Base-by-base conservation (phyloP, 345 rosid species). In the Euclidium syriacum region DNA sequence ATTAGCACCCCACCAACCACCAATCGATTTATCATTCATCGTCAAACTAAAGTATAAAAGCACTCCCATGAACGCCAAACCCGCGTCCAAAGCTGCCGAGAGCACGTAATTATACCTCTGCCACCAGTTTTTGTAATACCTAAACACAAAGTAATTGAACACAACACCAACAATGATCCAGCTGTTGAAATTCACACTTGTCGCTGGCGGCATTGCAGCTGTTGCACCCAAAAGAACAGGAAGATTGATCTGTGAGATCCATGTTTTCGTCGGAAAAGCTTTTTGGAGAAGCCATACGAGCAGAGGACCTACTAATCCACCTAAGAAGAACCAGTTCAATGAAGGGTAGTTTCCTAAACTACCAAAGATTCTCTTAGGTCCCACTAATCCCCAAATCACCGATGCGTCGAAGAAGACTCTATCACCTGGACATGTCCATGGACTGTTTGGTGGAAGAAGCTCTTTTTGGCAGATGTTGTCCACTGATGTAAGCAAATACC, bases 361-460 rank as follows among this genome's bases (percentile, higher is more conserved):
- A 12, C 88, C 83, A 11, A 83, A 83, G 58, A 83, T 83, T 33
- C 82, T 68, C 34, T 20, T 74, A 0, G 85, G 84, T 68, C 88
- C 88, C 2, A 83, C 78, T 41, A 77, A 56, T 58, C 83, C 85
- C 88, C 85, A 79, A 24, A 83, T 66, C 43, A 80, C 83, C 2
- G 83, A 83, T 23, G 88, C 85, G 61, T 83, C 88, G 15, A 64
- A 83, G 79, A 79, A 79, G 2, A 81, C 83, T 6, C 78, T 72
- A 54, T 83, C 85, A 1, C 73, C 29, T 1, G 85, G 88, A 65
- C 85, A 81, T 36, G 83, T 79, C 85, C 88, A 80, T 8, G 85
- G 82, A 69, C 85, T 79, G 70, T 79, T 71, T 5, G 78, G 72
- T 20, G 88, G 85, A 20, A 83, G 88, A 2, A 77, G 61, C 50